Base-by-base conservation (phyloP, 1,139 yeast genomes). In the Yamadazyma jaroonii region DNA sequence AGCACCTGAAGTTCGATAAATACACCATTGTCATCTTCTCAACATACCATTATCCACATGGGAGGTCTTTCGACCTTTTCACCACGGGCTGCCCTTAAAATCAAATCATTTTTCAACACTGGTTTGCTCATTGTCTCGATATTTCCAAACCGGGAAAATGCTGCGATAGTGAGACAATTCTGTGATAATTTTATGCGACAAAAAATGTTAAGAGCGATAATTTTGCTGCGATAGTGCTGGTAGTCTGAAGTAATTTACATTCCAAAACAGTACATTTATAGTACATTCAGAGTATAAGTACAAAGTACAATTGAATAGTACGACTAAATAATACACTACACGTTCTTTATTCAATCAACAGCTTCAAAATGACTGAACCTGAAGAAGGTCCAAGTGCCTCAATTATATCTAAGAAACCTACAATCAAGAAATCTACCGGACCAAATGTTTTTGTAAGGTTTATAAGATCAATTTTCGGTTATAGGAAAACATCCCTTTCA, bases 1-100 rank as follows among this genome's bases (percentile, higher is more conserved):
- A n/a, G n/a, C n/a, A n/a, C n/a, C n/a, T n/a, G n/a, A n/a, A n/a
- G n/a, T n/a, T n/a, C n/a, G n/a, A n/a, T n/a, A n/a, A n/a, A n/a
- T n/a, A n/a, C n/a, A n/a, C n/a, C n/a, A n/a, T n/a, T n/a, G n/a
- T 27, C 13, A 27, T n/a, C 15, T 22, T 10, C 23, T 3, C 9
- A 9, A 63, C 79, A 43, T 62, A 76, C 81, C 98, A 92, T 92
- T 51, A 92, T 85, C 98, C 98, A 92, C 44, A 92, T 81, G 20
- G 98, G 98, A 1, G 98, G 97, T 59, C 98, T 80, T 64, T 92
- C 98, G 34, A 92, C 97, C 49, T 68, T 68, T 57, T 90, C 96
- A 36, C 76, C 76, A 32, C 46, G 54, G 15, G 98, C 97, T 3
- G 97, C 97, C 53, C 98, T 73, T 46, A 92, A 70, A 33, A 92